Percentiles rank a stretch among this genome's conserved stretches.
Conservation (phyloP, 2,329 filamentous ascomycete species). For the Beauveria pseudobassiana region DNA sequence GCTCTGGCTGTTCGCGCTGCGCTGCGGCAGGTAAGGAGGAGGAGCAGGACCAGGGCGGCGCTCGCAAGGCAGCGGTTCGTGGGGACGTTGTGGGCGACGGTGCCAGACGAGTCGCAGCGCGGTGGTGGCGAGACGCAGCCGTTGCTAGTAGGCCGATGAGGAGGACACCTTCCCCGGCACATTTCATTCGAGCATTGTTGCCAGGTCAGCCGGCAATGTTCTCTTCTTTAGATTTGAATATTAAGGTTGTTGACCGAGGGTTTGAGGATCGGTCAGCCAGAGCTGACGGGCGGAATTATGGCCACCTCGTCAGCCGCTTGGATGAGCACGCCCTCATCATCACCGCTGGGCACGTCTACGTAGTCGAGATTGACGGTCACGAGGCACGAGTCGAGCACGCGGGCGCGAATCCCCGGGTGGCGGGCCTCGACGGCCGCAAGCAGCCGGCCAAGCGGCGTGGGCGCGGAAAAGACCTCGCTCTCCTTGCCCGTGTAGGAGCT, state of each 20-base stretch:
- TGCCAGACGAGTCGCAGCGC: background rate
- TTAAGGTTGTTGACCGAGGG: no score
- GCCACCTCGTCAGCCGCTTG: slow-evolving; percentile 74
- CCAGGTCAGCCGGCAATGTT: background rate
- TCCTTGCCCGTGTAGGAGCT: slow-evolving; percentile 63
- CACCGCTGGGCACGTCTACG: slow-evolving; percentile 55
- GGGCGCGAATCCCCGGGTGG: slow-evolving; percentile 61
- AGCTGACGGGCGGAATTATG: slow-evolving; percentile 83
- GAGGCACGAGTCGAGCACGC: slow-evolving; percentile 64
- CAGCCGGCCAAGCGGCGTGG: slow-evolving; percentile 53
- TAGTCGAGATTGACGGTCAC: slow-evolving; percentile 78
- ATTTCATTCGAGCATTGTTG: background rate
- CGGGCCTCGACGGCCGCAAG: slow-evolving; percentile 60
- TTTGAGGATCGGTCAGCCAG: slow-evolving; percentile 46
- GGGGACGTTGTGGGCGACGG: background rate
- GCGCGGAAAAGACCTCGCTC: slow-evolving; percentile 58
- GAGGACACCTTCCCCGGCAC: background rate
- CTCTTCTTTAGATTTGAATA: no score
- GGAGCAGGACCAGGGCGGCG: background rate
- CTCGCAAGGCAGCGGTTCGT: background rate
- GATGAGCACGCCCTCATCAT: slow-evolving; percentile 43
- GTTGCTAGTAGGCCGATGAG: slow-evolving; percentile 13
- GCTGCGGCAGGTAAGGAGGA: background rate
- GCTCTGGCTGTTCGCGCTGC: slow-evolving; percentile 13
- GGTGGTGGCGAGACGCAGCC: slow-evolving; percentile 15